Evolutionary conservation across 257 asterid genomes (phyloP), one percentile per base, ranked within the genome.

Genomic region (Solanum sejunctum): DNA sequence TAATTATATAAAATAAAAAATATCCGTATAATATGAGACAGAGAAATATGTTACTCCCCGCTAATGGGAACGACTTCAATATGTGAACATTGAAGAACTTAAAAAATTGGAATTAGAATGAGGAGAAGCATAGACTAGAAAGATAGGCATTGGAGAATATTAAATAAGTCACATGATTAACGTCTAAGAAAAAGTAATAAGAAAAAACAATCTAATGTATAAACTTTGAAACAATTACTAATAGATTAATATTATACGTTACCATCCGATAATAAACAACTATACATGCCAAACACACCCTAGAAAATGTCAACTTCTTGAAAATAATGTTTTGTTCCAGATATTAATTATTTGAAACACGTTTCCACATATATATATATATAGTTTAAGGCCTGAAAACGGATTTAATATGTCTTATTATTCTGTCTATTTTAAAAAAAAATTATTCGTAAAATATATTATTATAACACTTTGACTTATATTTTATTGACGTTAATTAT

Each of bases 221-320:
- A 23, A 1, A 23, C 13, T 77, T 77, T 23, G 82, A 23, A 49
- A 49, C 10, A 77, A 77, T 8, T 45, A 3, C 28, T 4, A 21
- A n/a, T 8, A 47, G 21, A 3, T 16, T 4, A 21, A n/a, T 49
- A 47, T 12, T 12, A 49, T 17, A 12, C 45, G 56, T 71, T 20
- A 23, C 9, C 5, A 51, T 16, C 36, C 36, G 12, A 6, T 47
- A 75, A 77, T 77, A 77, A 77, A 77, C 63, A 77, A 51, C 28
- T 51, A 21, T 26, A 51, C 47, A 51, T 77, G 82, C 82, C 63
- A 51, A 51, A 77, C 82, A 77, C 82, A 26, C 82, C 6, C 10
- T 5, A 51, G 21, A 12, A 26, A 26, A 13, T 51, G 82, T 51
- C 82, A 23, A 77, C 16, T 77, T 51, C 63, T 32, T 26, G 63